Percentiles rank a stretch among this genome's conserved stretches.
Evolutionary conservation across 2,329 filamentous ascomycete species (phyloP).

Genomic region (Colletotrichum tropicale): DNA sequence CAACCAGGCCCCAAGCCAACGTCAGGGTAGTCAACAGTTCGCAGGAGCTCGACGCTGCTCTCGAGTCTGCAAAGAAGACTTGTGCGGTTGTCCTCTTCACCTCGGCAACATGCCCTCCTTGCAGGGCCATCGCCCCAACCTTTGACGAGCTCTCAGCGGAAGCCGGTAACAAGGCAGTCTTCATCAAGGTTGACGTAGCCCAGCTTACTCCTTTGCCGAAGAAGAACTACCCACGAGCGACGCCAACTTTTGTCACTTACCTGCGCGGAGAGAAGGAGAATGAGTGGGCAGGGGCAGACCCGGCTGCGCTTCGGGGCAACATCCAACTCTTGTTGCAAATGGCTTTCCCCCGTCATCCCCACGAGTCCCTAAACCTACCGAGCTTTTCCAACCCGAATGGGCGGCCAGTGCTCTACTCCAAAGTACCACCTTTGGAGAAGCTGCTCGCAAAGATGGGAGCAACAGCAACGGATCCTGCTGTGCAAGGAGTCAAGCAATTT

Average conservation of each 20-base stretch:
- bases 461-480: conserved; percentile 60
- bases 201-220: conserved; percentile 42
- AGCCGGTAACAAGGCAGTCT: conserved; percentile 66
- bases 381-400: conserved; percentile 67
- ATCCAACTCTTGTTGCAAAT: conserved; percentile 76
- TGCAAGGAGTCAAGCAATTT: conserved; percentile 72
- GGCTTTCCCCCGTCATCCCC: conserved; percentile 77
- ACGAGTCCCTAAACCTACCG: conserved; percentile 73
- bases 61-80: conserved; percentile 64
- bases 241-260: conserved; percentile 90
- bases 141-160: conserved; percentile 83
- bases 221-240: conserved; percentile 73
- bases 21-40: conserved; percentile 68
- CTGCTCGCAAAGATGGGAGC: conserved; percentile 77
- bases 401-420: conserved; percentile 75
- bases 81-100: conserved; percentile 93
- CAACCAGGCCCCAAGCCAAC: conserved; percentile 23
- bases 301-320: conserved; percentile 70
- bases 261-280: conserved; percentile 76
- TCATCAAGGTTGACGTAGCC: conserved; percentile 85
- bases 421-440: conserved; percentile 83
- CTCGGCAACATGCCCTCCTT: conserved; percentile 83
- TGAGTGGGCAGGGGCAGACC: conserved; percentile 81
- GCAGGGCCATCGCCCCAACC: conserved; percentile 80
- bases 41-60: conserved; percentile 62